These are phyloP conservation scores for Chlamydomonas schloesseri DNA, from an alignment of 139 green algal genomes.

Conservation along the genomic window DNA sequence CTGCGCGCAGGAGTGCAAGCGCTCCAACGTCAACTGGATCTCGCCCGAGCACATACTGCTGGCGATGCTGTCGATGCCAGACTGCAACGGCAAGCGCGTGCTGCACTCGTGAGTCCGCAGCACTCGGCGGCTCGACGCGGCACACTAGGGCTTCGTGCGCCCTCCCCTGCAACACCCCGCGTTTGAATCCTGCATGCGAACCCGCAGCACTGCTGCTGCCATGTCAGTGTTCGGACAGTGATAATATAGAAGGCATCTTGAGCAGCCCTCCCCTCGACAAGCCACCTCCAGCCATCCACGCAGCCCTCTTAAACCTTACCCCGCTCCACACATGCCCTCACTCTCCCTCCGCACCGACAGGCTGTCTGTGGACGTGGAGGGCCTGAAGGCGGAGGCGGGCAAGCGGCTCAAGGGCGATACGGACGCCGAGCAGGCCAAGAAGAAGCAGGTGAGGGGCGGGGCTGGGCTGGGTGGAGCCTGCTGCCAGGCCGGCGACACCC, in stretches of 20 bases:
- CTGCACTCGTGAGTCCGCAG: constrained; percentile 59
- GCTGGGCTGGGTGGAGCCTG: neutral
- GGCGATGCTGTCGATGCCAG: constrained; percentile 74
- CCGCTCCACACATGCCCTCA: neutral
- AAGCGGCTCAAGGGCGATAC: constrained; percentile 73
- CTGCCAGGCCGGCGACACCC: neutral
- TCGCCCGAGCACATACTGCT: constrained; percentile 93
- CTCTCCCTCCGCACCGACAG: neutral
- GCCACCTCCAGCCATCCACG: too few species aligned
- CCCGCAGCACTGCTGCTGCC: too few species aligned
- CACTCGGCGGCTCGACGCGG: too few species aligned
- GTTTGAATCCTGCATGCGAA: too few species aligned
- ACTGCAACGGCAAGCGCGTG: constrained; percentile 56
- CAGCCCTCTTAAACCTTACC: too few species aligned
- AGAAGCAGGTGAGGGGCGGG: constrained; percentile 61
- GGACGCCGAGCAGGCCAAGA: constrained; percentile 59
- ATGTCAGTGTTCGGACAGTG: too few species aligned
- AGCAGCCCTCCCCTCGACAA: too few species aligned
- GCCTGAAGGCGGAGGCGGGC: constrained; percentile 66
- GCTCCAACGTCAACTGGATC: constrained; percentile 88
- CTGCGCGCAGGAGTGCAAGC: constrained; percentile 79
- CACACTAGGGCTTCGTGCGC: neutral
- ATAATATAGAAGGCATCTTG: too few species aligned
- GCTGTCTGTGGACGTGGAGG: constrained; percentile 49
- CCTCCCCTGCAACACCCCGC: too few species aligned